A percentile compares a stretch with the other conserved stretches of the same genome.
These are phyloP conservation scores for Coemansia sp. DNA, from an alignment of 192 early-diverging fungal species.

Conservation along the genomic window DNA sequence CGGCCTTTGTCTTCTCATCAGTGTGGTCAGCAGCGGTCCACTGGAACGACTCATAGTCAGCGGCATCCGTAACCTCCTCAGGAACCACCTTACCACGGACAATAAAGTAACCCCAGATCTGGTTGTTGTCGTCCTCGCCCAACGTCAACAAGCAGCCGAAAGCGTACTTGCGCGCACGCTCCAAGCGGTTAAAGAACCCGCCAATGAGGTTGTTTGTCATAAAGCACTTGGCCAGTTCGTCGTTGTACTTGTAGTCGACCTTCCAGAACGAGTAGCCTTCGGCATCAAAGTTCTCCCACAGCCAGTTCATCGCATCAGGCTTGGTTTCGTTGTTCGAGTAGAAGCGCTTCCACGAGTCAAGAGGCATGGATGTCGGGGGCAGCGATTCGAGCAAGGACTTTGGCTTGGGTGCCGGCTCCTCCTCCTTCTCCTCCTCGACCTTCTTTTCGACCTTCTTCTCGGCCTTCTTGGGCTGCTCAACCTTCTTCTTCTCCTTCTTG, in stretches of 20 bases:
- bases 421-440: slow-evolving; percentile 61
- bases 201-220: slow-evolving; percentile 95
- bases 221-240: slow-evolving; percentile 83
- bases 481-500: slow-evolving; percentile 18
- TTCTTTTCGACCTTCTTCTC: slow-evolving; percentile 51
- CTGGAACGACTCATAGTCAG: slow-evolving; percentile 87
- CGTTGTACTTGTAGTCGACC: slow-evolving; percentile 95
- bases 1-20: slow-evolving; percentile 61
- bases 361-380: slow-evolving; percentile 75
- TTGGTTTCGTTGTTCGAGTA: slow-evolving; percentile 96
- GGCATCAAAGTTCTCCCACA: slow-evolving; percentile 89
- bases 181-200: slow-evolving; percentile 91
- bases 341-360: slow-evolving; percentile 96
- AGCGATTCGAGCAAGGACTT: slow-evolving; percentile 89
- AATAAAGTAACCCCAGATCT: slow-evolving; percentile 93
- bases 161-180: slow-evolving; percentile 90
- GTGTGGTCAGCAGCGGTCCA: slow-evolving; percentile 75
- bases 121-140: slow-evolving; percentile 83
- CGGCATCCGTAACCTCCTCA: slow-evolving; percentile 72
- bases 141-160: slow-evolving; percentile 84
- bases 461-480: slow-evolving; percentile 54
- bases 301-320: slow-evolving; percentile 85
- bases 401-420: slow-evolving; percentile 76
- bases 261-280: slow-evolving; percentile 90
- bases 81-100: slow-evolving; percentile 85